phyloP scores from a whole-genome alignment of 2,329 filamentous ascomycete genomes.

The Chrysoporthe deuterocubensis region DNA sequence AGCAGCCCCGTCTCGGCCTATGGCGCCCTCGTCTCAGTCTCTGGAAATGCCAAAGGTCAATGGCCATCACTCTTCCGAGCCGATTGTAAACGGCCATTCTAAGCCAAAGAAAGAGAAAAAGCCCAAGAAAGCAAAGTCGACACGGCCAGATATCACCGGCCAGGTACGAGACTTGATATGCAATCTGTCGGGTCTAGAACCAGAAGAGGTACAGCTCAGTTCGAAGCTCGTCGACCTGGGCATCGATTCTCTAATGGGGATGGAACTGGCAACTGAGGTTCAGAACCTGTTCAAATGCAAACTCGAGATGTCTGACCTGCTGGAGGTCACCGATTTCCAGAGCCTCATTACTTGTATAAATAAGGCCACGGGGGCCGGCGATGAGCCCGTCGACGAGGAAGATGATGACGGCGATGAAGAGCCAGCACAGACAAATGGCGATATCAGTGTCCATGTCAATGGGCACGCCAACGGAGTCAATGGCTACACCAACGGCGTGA shows the following conservation, averaged over 20 bases:
- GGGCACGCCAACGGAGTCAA: background rate
- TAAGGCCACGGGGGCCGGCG: background rate
- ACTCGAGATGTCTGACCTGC: constrained; percentile 11
- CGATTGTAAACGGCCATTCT: background rate
- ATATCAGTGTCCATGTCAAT: background rate
- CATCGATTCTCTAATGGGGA: constrained; percentile 55
- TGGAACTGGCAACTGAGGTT: constrained; percentile 50
- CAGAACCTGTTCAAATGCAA: constrained; percentile 42
- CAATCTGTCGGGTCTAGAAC: background rate
- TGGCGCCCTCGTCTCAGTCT: background rate
- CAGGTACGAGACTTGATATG: background rate
- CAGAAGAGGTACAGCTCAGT: background rate
- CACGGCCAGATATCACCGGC: background rate
- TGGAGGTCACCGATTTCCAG: constrained; percentile 11
- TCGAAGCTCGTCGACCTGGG: constrained; percentile 46
- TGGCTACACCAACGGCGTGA: background rate
- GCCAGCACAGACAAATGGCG: background rate
- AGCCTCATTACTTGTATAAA: constrained; percentile 9
- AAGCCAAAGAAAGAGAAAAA: background rate
- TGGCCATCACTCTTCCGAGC: background rate
- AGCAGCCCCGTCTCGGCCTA: background rate
- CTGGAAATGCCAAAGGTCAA: background rate
- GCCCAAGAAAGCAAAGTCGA: constrained; percentile 30
- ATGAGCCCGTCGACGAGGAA: background rate
- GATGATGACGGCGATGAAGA: background rate